phyloP scores from a whole-genome alignment of 345 rosid species.

The Eucalyptus tenuipes region DNA sequence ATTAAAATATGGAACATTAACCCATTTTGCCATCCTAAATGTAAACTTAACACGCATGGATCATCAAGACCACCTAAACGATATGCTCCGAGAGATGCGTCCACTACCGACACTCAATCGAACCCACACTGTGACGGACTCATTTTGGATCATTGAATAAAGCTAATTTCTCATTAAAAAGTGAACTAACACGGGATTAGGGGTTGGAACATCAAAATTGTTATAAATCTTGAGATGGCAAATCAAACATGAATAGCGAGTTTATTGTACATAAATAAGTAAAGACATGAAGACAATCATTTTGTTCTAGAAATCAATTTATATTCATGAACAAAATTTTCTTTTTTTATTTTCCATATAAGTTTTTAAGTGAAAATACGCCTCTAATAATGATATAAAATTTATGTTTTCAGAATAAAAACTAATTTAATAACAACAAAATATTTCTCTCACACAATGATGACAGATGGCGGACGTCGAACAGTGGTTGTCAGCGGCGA shows the following conservation, averaged over 20 bases:
- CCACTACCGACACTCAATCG: not conserved
- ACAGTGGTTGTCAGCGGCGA: too few species aligned
- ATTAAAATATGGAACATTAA: too few species aligned
- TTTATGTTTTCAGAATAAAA: too few species aligned
- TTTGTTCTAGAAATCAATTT: too few species aligned
- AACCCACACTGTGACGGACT: not conserved
- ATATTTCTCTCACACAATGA: too few species aligned
- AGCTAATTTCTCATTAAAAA: too few species aligned
- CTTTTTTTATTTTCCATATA: fast-evolving
- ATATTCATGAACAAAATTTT: fast-evolving
- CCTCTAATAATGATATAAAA: fast-evolving
- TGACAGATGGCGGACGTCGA: fast-evolving
- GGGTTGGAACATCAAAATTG: not conserved
- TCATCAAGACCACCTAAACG: too few species aligned
- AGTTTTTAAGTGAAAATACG: too few species aligned
- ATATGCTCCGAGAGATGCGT: not conserved
- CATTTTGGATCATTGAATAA: not conserved
- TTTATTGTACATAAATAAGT: not conserved
- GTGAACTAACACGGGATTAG: not conserved
- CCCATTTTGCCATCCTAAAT: too few species aligned
- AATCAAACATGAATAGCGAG: not conserved
- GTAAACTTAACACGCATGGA: too few species aligned
- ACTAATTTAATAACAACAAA: too few species aligned
- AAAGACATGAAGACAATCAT: too few species aligned
- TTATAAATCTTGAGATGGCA: not conserved